phyloP scores from a whole-genome alignment of 2,329 filamentous ascomycete genomes.

The Whalleya microplaca region DNA sequence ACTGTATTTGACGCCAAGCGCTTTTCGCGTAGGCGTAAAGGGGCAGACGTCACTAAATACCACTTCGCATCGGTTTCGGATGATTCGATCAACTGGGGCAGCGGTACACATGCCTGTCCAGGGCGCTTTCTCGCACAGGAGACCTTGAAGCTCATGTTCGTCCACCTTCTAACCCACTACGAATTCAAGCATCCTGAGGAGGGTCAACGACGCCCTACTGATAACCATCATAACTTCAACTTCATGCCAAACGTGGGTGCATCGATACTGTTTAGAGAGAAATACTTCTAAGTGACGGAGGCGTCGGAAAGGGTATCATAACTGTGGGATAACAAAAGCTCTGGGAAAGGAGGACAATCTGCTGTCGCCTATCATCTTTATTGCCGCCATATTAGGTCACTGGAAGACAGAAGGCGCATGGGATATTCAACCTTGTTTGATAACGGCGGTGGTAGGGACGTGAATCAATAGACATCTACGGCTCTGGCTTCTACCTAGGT shows the following conservation, averaged over 20 bases:
- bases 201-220: constrained; percentile 1
- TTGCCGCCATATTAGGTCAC: too few relatives aligned
- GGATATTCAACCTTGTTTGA: too few relatives aligned
- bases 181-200: constrained; percentile 20
- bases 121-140: constrained; percentile 23
- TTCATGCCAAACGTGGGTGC: constrained; percentile 6
- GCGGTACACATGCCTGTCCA: constrained; percentile 27
- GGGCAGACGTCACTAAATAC: constrained; percentile 23
- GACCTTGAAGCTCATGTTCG: constrained; percentile 11
- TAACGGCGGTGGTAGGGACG: too few relatives aligned
- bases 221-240: constrained; percentile 3
- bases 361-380: too few relatives aligned
- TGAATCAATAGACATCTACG: too few relatives aligned
- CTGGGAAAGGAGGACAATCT: too few relatives aligned
- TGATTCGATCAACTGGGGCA: constrained; percentile 20
- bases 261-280: constrained; percentile 29
- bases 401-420: too few relatives aligned
- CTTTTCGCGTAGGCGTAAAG: constrained; percentile 18
- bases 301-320: too few relatives aligned
- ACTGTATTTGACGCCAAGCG: constrained; percentile 22
- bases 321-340: too few relatives aligned
- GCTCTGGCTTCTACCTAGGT: too few relatives aligned
- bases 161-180: constrained; percentile 18
- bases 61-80: constrained; percentile 29
- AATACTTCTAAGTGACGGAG: not conserved